Evolutionary conservation across 2,329 filamentous ascomycete species (phyloP).

Genomic region (Trichophaea hybrida): DNA sequence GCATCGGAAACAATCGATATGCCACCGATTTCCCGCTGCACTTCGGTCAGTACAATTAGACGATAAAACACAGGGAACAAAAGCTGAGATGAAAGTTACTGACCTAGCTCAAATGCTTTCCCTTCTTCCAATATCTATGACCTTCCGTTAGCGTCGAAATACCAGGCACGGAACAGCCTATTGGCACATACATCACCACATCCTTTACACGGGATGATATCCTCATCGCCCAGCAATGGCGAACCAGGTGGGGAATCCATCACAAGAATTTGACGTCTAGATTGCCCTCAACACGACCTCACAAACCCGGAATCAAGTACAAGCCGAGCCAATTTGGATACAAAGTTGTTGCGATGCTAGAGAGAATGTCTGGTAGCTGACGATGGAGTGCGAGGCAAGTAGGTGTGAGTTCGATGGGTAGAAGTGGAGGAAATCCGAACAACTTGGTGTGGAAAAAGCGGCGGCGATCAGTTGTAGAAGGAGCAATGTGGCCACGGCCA

Average conservation of each 20-base stretch:
- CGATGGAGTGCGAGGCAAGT: neutral
- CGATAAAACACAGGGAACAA: neutral
- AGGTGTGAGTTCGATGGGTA: neutral
- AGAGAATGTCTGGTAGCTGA: neutral
- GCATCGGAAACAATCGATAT: slow-evolving; percentile 97
- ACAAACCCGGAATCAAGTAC: neutral
- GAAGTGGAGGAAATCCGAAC: neutral
- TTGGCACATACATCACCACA: slow-evolving; percentile 62
- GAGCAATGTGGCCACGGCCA: neutral
- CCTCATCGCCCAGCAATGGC: slow-evolving; percentile 49
- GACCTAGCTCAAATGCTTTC: slow-evolving; percentile 94
- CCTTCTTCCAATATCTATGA: slow-evolving; percentile 87
- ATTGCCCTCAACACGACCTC: neutral
- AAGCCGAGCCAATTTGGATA: neutral
- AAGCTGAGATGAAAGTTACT: slow-evolving; percentile 29
- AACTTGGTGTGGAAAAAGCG: neutral
- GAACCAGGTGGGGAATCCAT: slow-evolving; percentile 2
- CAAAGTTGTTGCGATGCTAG: neutral
- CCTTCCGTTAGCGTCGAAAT: slow-evolving; percentile 14
- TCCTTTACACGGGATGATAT: slow-evolving; percentile 77
- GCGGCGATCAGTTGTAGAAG: neutral
- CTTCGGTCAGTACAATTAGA: slow-evolving; percentile 21
- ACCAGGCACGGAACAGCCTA: slow-evolving; percentile 6
- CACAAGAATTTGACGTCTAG: neutral
- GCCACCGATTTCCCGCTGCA: slow-evolving; percentile 87